phyloP scores from a whole-genome alignment of 345 rosid genomes.

The Draba incana region DNA sequence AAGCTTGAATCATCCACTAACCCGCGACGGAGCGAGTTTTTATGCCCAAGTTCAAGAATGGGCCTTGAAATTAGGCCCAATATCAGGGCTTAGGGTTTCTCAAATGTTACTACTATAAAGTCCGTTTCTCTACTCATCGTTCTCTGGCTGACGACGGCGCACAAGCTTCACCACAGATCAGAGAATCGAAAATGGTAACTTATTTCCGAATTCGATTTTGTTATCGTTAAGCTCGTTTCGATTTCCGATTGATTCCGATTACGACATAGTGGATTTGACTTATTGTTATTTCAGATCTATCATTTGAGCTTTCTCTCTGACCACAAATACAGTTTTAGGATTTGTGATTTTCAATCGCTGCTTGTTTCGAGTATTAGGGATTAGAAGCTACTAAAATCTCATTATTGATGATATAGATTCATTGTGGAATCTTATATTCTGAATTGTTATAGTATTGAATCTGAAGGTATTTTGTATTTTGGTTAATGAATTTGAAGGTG shows the following conservation, averaged over 20 bases:
- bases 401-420: too few species aligned
- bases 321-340: too few species aligned
- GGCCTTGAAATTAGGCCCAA: conserved; percentile 26
- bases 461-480: too few species aligned
- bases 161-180: conserved; percentile 32
- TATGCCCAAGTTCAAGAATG: not conserved
- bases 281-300: conserved; percentile 1
- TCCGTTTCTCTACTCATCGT: not conserved
- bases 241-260: not conserved
- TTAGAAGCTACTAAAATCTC: too few species aligned
- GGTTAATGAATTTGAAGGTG: conserved; percentile 49
- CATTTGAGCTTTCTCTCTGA: not conserved
- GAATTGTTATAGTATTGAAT: too few species aligned
- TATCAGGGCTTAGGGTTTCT: conserved; percentile 20
- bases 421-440: too few species aligned
- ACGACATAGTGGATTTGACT: not conserved
- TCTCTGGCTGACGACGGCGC: conserved; percentile 31
- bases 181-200: conserved; percentile 38
- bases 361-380: too few species aligned
- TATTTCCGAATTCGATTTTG: not conserved
- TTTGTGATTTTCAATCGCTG: too few species aligned
- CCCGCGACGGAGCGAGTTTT: too few species aligned
- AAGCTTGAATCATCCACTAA: too few species aligned
- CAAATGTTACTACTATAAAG: conserved; percentile 8
- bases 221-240: not conserved